phyloP scores from a whole-genome alignment of 2,329 filamentous ascomycete species.

The Dactylellina leptospora region DNA sequence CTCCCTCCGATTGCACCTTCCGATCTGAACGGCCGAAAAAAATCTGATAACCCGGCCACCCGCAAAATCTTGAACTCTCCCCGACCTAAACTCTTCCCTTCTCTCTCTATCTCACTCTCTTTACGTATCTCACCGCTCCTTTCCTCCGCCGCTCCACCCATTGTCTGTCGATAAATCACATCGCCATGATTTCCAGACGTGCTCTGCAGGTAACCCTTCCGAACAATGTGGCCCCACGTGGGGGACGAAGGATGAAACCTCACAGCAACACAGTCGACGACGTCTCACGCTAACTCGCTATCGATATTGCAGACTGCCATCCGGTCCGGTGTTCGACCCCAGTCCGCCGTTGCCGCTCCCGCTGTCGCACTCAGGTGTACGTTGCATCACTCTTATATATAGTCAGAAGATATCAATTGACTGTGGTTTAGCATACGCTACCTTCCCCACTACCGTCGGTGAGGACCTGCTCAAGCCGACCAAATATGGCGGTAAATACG shows the following conservation, averaged over 20 bases:
- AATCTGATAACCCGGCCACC: conserved; percentile 24
- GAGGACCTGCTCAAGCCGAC: conserved; percentile 96
- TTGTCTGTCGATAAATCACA: neutral
- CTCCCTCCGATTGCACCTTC: conserved; percentile 9
- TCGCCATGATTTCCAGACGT: conserved; percentile 46
- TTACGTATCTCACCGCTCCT: neutral
- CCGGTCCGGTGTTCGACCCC: conserved; percentile 46
- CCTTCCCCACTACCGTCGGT: conserved; percentile 46
- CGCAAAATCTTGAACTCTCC: conserved; percentile 14
- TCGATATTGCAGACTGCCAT: conserved; percentile 28
- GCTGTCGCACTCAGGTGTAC: conserved; percentile 41
- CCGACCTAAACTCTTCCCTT: neutral
- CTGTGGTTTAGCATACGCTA: conserved; percentile 34
- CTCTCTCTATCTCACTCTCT: neutral
- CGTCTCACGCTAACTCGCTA: conserved; percentile 4
- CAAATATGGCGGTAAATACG: conserved; percentile 99
- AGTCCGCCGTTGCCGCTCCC: conserved; percentile 36
- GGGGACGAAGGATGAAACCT: neutral
- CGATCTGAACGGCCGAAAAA: conserved; percentile 26
- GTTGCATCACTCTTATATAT: conserved; percentile 1
- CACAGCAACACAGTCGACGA: neutral
- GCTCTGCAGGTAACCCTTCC: conserved; percentile 35
- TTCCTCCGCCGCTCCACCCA: neutral
- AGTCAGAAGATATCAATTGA: conserved; percentile 15
- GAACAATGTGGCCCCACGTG: conserved; percentile 23